A percentile compares a stretch with the other conserved stretches of the same genome.
phyloP scores from a whole-genome alignment of 805 yeast species.

The Teunomyces panamensis region DNA sequence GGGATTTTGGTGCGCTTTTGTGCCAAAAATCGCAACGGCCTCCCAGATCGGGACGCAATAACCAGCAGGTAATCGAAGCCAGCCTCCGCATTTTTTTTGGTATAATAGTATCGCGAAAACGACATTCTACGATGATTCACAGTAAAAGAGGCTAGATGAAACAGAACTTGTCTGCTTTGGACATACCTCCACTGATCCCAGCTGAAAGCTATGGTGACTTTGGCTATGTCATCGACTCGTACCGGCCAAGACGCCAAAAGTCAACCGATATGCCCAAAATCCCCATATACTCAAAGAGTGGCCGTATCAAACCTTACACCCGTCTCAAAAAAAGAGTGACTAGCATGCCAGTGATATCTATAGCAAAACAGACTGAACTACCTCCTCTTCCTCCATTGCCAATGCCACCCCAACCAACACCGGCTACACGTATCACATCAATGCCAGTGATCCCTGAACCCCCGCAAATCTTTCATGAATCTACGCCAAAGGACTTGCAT shows the following conservation, averaged over 20 bases:
- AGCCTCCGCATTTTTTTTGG: slow-evolving; percentile 1
- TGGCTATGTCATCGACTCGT: slow-evolving; percentile 24
- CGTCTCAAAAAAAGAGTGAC: slow-evolving; percentile 13
- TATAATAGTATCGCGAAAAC: neutral
- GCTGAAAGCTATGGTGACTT: slow-evolving; percentile 26
- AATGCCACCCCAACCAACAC: neutral
- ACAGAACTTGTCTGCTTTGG: slow-evolving; percentile 9
- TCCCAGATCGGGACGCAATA: neutral
- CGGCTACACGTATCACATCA: neutral
- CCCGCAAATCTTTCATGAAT: neutral
- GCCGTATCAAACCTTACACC: slow-evolving; percentile 15
- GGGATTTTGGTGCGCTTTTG: neutral
- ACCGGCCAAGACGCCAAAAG: slow-evolving; percentile 23
- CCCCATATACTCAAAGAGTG: slow-evolving; percentile 22
- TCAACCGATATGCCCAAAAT: slow-evolving; percentile 29
- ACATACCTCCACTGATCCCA: slow-evolving; percentile 18
- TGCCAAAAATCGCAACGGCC: neutral
- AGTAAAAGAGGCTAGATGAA: neutral
- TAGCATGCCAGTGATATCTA: slow-evolving; percentile 19
- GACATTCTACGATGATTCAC: neutral
- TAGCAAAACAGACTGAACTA: neutral
- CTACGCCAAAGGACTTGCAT: neutral
- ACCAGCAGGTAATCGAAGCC: slow-evolving; percentile 3
- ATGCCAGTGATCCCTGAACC: neutral
- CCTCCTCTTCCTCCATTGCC: neutral